Base-by-base conservation (phyloP, 2,329 filamentous ascomycete genomes). In the Purpureocillium takamizusanense region DNA sequence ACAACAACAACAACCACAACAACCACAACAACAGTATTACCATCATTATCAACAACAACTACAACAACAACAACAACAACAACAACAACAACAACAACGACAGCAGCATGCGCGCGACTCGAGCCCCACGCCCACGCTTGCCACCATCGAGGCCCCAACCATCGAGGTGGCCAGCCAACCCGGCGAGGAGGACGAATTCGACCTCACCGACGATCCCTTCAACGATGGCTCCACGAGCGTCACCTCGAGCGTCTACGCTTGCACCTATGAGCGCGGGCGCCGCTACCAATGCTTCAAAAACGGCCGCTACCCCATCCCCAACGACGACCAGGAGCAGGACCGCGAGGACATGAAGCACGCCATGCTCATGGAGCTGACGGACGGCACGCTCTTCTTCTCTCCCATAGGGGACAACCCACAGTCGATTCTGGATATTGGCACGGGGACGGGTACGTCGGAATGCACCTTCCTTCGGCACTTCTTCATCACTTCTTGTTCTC, bases 341-440 rank as follows among this genome's bases (percentile, higher is more conserved):
- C 53, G 62, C 10, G 56, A 65, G 52, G 57, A 60, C 46, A 61
- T 60, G 51, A 56, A 62, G 42, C 62, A 67, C 41, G 57, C 61
- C 35, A 59, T 62, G 52, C 41, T 57, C 11, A 45, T 66, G 39
- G 45, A 51, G 32, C 36, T 62, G 25, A 54, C 54, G 7, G 52
- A 57, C 13, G 59, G 59, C 5, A 51, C 52, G 29, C 53, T 70
- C 8, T 62, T 64, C 42, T 57, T 61, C 35, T 58, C 66, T 8
- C 67, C 66, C 1, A 51, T 72, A 32, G 40, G 54, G 4, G 51
- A 58, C 12, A 50, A 59, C 13, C 46, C 41, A 11, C 47, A 68
- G 36, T 46, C 46, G 27, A 50, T 68, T 4, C 48, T 66, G 30
- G 66, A 69, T 44, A 44, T 69, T 21, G 66, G 65, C 61, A 54